Base-by-base conservation (phyloP, 2,329 filamentous ascomycete species). In the Conoideocrella luteorostrata region DNA sequence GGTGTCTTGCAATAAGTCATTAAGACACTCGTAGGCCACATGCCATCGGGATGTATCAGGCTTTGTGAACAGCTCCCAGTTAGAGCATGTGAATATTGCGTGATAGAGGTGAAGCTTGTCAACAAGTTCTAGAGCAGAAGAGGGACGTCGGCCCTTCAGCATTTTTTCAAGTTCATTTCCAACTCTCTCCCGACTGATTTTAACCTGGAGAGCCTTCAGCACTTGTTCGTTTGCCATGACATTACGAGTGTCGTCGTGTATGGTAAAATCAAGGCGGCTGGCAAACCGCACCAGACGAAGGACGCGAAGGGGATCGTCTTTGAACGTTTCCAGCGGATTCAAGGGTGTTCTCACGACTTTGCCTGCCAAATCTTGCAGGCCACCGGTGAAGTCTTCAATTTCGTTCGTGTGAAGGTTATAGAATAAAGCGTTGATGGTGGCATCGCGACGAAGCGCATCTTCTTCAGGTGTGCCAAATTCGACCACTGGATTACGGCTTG, bases 361-460 rank as follows among this genome's bases (percentile, higher is more conserved):
- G 2, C 71, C 68, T 26, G 73, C 62, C 78, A 97, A 80, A 58
- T 97, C 91, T 7, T 75, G 59, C 28, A 94, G 68, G 0, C 93
- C 91, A 7, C 77, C 76, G 0, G 88, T 94, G 48, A 94, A 85
- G 60, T 98, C 93, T 62, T 97, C 91, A 28, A 97, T 77, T 46
- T 75, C 56, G 26, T 79, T 76, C 1, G 84, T 88, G 56, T 90
- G 82, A 30, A 98, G 69, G 55, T 97, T 97, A 71, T 93, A 97
- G 67, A 97, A 97, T 50, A 98, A 78, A 20, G 93, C 88, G 61
- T 98, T 98, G 48, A 97, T 82, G 1, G 89, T 96, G 18, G 91
- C 90, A 69, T 98, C 91, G 38, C 91, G 81, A 18, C 91, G 82
- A 52, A 89, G 61, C 2, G 91, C 91, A 64, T 98, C 91, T 63